Percentiles rank a stretch among this genome's conserved stretches.
phyloP scores from a whole-genome alignment of 164 flowering plant genomes.

The Warburgia ugandensis region DNA sequence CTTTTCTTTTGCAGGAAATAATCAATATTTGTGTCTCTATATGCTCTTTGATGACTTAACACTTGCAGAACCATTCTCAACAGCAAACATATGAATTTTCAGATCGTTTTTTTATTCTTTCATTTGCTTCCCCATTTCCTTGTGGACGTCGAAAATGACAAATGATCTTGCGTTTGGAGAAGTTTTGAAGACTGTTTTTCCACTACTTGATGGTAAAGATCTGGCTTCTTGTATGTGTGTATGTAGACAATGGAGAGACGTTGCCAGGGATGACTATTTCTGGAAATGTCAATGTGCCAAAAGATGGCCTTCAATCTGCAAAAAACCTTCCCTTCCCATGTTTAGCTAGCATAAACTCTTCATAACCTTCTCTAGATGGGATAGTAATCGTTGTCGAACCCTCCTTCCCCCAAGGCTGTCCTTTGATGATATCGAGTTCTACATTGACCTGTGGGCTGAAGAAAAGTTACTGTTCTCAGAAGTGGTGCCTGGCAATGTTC shows the following conservation, averaged over 20 bases:
- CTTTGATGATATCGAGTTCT: conserved; percentile 66
- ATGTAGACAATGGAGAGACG: conserved; percentile 67
- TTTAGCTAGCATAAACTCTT: conserved; percentile 56
- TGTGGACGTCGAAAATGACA: conserved; percentile 22
- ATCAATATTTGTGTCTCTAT: too few relatives aligned
- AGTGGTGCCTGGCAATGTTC: conserved; percentile 59
- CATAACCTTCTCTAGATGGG: conserved; percentile 58
- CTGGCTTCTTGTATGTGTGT: conserved; percentile 80
- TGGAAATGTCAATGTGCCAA: conserved; percentile 84
- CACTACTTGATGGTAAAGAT: conserved; percentile 64
- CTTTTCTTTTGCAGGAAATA: too few relatives aligned
- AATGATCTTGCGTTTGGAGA: conserved; percentile 26
- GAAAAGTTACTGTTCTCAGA: conserved; percentile 62
- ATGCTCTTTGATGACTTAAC: too few relatives aligned
- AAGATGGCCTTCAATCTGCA: conserved; percentile 91
- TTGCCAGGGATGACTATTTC: conserved; percentile 75
- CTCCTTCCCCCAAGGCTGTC: conserved; percentile 77
- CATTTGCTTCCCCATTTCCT: too few relatives aligned
- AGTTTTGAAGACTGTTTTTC: conserved; percentile 70
- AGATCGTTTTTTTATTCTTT: too few relatives aligned
- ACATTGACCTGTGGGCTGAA: too few relatives aligned
- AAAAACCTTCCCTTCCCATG: conserved; percentile 40
- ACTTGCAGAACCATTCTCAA: too few relatives aligned
- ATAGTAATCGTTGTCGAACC: conserved; percentile 17
- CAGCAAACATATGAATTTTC: too few relatives aligned